Percentiles rank a stretch among this genome's conserved stretches.
These are phyloP conservation scores for Acephala macrosclerotiorum DNA, from an alignment of 2,329 filamentous ascomycete genomes.

Conservation along the genomic window DNA sequence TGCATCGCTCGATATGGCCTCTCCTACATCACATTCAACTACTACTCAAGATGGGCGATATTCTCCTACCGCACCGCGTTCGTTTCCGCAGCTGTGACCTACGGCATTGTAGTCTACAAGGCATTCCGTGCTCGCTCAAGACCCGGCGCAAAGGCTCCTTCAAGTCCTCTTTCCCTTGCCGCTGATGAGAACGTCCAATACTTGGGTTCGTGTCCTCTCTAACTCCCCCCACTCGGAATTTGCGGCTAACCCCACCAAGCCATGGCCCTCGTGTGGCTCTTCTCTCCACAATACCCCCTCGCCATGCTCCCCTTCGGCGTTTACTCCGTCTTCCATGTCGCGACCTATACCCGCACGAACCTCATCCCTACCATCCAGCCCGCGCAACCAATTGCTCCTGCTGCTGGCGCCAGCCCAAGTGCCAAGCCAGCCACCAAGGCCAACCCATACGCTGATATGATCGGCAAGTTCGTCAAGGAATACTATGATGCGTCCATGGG, in stretches of 20 bases:
- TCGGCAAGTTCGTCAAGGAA: constrained; percentile 94
- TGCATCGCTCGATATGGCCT: constrained; percentile 83
- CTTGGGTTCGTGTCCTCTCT: constrained; percentile 69
- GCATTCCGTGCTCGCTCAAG: constrained; percentile 86
- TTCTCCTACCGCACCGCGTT: constrained; percentile 93
- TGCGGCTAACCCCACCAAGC: constrained; percentile 54
- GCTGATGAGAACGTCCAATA: constrained; percentile 98
- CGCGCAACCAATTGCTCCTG: constrained; percentile 59
- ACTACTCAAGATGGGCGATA: constrained; percentile 76
- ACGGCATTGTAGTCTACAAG: constrained; percentile 99
- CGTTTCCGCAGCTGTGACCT: constrained; percentile 86
- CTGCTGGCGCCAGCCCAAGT: constrained; percentile 61
- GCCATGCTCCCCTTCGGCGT: constrained; percentile 94
- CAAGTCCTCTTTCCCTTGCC: constrained; percentile 69
- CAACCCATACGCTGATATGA: constrained; percentile 75
- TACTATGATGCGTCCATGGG: constrained; percentile 98
- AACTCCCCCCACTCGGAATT: constrained; percentile 28
- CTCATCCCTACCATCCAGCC: constrained; percentile 87
- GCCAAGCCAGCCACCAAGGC: constrained; percentile 61
- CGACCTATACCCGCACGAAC: constrained; percentile 94
- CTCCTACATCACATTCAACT: constrained; percentile 91
- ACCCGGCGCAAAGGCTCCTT: constrained; percentile 66
- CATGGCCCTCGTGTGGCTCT: constrained; percentile 95
- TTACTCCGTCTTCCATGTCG: constrained; percentile 98
- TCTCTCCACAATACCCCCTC: constrained; percentile 86